phyloP scores from a whole-genome alignment of 257 asterid genomes.

The Thymus mandschuricus region DNA sequence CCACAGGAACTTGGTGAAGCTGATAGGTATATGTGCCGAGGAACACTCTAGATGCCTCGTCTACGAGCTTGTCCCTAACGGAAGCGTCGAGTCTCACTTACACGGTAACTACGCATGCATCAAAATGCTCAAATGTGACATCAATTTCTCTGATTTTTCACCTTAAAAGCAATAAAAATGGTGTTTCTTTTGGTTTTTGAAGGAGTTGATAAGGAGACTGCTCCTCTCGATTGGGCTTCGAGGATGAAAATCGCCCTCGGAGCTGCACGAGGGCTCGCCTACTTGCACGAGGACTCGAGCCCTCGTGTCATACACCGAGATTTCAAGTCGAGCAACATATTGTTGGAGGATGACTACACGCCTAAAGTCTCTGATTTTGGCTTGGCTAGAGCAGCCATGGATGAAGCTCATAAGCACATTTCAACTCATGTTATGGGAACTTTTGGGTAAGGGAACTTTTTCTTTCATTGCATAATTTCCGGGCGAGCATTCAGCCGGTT shows the following conservation, averaged over 20 bases:
- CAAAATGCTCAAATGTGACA: background rate
- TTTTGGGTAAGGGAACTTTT: conserved; percentile 69
- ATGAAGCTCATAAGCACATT: conserved; percentile 69
- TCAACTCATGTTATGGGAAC: conserved; percentile 99
- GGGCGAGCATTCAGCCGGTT: background rate
- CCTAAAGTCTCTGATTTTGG: conserved; percentile 98
- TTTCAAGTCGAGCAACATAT: conserved; percentile 91
- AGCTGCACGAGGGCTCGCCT: conserved; percentile 91
- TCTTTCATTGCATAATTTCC: background rate
- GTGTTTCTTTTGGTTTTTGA: conserved; percentile 21
- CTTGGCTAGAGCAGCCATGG: conserved; percentile 83
- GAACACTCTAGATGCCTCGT: conserved; percentile 67
- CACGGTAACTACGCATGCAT: conserved; percentile 62
- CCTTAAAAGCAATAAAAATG: background rate
- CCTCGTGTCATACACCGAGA: conserved; percentile 97
- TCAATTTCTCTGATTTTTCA: background rate
- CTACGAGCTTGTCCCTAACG: conserved; percentile 88
- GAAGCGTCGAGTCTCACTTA: conserved; percentile 90
- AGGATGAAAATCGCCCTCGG: conserved; percentile 92
- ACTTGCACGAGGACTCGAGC: conserved; percentile 93
- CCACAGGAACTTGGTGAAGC: too few species aligned
- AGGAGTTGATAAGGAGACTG: conserved; percentile 70
- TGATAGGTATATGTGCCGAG: conserved; percentile 76
- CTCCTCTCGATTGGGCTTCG: conserved; percentile 81
- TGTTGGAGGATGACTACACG: conserved; percentile 79